Percentiles rank a stretch among this genome's conserved stretches.
Evolutionary conservation across 2,329 filamentous ascomycete species (phyloP).

Genomic region (Phaeoacremonium minimum): DNA sequence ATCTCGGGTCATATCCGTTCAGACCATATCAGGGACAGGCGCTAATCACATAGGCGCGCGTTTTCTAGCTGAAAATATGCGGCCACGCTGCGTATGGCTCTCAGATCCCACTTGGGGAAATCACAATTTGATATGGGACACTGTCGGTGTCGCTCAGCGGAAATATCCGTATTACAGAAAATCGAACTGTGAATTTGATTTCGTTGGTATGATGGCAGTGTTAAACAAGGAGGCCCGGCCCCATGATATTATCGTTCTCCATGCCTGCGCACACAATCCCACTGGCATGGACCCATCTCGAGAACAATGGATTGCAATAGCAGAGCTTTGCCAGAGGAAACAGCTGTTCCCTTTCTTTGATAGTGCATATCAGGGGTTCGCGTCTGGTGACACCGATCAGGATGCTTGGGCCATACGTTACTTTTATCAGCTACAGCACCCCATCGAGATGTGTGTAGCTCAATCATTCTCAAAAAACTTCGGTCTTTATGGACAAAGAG

Average conservation of each 20-base stretch:
- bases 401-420: conserved; percentile 28
- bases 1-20: conserved; percentile 19
- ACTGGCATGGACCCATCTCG: conserved; percentile 27
- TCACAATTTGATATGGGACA: conserved; percentile 25
- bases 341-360: no score
- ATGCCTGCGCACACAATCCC: conserved; percentile 33
- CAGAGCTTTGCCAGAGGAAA: no score
- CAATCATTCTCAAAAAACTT: conserved; percentile 32
- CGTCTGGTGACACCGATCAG: conserved; percentile 22
- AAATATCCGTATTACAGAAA: conserved; percentile 25
- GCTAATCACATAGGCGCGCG: conserved; percentile 24
- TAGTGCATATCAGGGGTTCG: conserved; percentile 25
- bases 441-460: conserved; percentile 19
- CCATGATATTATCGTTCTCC: conserved; percentile 27
- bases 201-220: conserved; percentile 19
- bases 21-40: conserved; percentile 29
- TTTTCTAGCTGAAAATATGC: conserved; percentile 11
- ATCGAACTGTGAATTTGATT: conserved; percentile 18
- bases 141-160: conserved; percentile 13
- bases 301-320: conserved; percentile 31
- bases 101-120: conserved; percentile 24
- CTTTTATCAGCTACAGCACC: conserved; percentile 12
- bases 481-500: conserved; percentile 29
- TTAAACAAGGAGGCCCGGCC: conserved; percentile 18
- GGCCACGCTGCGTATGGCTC: conserved; percentile 23